Base-by-base conservation (phyloP, 2,329 filamentous ascomycete genomes). In the Penicillium polonicum region DNA sequence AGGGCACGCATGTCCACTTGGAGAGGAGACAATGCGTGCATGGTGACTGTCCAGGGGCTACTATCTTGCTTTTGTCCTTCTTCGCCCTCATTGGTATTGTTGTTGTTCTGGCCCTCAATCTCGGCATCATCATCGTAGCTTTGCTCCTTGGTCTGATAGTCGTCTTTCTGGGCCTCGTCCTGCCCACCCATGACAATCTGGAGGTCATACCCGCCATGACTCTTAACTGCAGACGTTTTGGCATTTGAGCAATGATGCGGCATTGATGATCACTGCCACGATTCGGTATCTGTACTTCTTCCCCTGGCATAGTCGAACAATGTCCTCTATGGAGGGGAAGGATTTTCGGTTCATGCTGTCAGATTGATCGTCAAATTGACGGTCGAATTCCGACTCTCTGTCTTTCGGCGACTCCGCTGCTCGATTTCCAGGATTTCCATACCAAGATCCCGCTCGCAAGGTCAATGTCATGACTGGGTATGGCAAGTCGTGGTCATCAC, bases 1-100 rank as follows among this genome's bases (percentile, higher is more conserved):
- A 51, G 48, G n/a, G 48, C 36, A 51, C 36, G 48, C 36, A 41
- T 17, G 48, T 23, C 36, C 48, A 51, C 36, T 12, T 42, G 48
- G 27, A 8, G n/a, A 42, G 25, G 4, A 15, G 36, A 42, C 48
- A n/a, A 31, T 31, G 13, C 48, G 36, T 31, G 48, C 48, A 51
- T 51, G 48, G 48, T 33, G 36, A 42, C 25, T 25, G 21, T 48
- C 15, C 19, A 23, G 19, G 5, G 12, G n/a, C n/a, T 27, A 31
- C 6, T 33, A 17, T 23, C 12, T 46, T 46, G 44, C 8, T 21
- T 33, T 19, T 29, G 42, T 17, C 25, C 17, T 29, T n/a, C 8
- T n/a, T 44, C 5, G 17, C 9, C 9, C 21, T 43, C 23, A 44
- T n/a, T 13, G 15, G 2, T 12, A 27, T 29, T 7, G 9, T 27